Evolutionary conservation across 2,329 filamentous ascomycete genomes (phyloP).

Genomic region (Fusarium globosum): DNA sequence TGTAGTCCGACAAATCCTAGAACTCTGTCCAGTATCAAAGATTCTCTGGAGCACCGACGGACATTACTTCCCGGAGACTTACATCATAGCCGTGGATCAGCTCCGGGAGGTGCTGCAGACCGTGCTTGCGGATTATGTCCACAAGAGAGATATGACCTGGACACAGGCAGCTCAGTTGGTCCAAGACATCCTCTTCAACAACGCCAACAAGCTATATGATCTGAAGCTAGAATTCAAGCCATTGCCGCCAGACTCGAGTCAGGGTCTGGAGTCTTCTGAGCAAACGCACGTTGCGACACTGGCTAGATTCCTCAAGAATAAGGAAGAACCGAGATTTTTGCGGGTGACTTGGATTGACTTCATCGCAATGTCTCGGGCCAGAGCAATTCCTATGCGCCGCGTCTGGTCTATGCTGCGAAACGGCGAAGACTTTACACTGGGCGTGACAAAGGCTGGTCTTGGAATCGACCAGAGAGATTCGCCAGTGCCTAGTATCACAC

Average conservation of each 20-base stretch:
- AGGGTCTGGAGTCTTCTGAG: slow-evolving; percentile 5
- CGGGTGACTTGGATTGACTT: slow-evolving; percentile 84
- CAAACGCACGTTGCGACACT: slow-evolving; percentile 20
- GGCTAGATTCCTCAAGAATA: slow-evolving; percentile 55
- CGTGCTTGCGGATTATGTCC: slow-evolving; percentile 74
- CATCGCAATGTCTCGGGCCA: slow-evolving; percentile 74
- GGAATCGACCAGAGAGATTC: slow-evolving; percentile 76
- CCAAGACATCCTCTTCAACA: slow-evolving; percentile 78
- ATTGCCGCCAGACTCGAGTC: slow-evolving; percentile 9
- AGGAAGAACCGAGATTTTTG: slow-evolving; percentile 70
- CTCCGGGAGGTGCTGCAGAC: slow-evolving; percentile 76
- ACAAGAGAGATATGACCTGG: slow-evolving; percentile 69
- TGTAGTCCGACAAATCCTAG: slow-evolving; percentile 77
- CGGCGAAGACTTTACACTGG: slow-evolving; percentile 61
- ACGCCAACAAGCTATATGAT: slow-evolving; percentile 79
- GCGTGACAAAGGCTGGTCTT: slow-evolving; percentile 72
- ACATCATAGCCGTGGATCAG: slow-evolving; percentile 76
- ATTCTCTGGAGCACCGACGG: slow-evolving; percentile 85
- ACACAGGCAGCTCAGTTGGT: slow-evolving; percentile 72
- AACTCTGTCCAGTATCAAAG: slow-evolving; percentile 79
- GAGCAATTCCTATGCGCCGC: slow-evolving; percentile 73
- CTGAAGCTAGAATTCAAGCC: slow-evolving; percentile 62
- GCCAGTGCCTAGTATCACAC: slow-evolving; percentile 62
- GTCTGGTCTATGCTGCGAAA: slow-evolving; percentile 60
- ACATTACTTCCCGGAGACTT: slow-evolving; percentile 83